Evolutionary conservation across 352 stramenopile species (phyloP).

Genomic region (Globisporangium emineosum): DNA sequence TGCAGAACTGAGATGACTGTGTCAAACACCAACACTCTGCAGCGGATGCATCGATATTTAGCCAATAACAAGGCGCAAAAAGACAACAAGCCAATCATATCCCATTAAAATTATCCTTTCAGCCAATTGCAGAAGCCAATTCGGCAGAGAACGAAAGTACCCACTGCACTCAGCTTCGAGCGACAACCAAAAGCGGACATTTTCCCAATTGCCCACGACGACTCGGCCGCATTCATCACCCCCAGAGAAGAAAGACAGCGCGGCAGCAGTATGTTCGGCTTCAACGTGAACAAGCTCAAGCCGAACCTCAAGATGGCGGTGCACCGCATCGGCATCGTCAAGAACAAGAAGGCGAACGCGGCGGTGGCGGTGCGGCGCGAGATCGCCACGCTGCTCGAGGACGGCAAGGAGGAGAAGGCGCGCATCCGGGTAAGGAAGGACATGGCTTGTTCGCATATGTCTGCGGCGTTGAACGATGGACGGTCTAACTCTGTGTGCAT

Average conservation of each 20-base stretch:
- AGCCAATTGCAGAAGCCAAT: not conserved
- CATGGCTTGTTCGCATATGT: not conserved
- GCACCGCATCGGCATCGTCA: slow-evolving; percentile 87
- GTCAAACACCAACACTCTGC: slow-evolving; percentile 10
- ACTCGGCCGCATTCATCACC: not conserved
- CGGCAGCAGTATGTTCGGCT: slow-evolving; percentile 70
- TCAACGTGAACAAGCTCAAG: slow-evolving; percentile 92
- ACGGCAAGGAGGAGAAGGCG: slow-evolving; percentile 93
- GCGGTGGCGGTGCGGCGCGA: slow-evolving; percentile 72
- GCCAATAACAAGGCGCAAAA: not conserved
- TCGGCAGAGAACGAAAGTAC: not conserved
- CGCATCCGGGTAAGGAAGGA: slow-evolving; percentile 84
- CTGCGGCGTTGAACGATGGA: not conserved
- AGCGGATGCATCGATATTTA: not conserved
- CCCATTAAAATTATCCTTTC: not conserved
- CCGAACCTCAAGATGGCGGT: slow-evolving; percentile 92
- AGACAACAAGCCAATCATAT: not conserved
- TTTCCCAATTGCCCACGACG: not conserved
- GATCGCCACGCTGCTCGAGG: slow-evolving; percentile 73
- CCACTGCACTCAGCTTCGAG: not conserved
- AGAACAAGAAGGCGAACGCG: slow-evolving; percentile 90
- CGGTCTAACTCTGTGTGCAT: not conserved
- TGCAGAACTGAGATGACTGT: not conserved
- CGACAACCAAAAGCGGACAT: not conserved
- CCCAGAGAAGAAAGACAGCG: not conserved